Evolutionary conservation across 176 grass and related monocot genomes (phyloP).

Genomic region (Chloris gayana): DNA sequence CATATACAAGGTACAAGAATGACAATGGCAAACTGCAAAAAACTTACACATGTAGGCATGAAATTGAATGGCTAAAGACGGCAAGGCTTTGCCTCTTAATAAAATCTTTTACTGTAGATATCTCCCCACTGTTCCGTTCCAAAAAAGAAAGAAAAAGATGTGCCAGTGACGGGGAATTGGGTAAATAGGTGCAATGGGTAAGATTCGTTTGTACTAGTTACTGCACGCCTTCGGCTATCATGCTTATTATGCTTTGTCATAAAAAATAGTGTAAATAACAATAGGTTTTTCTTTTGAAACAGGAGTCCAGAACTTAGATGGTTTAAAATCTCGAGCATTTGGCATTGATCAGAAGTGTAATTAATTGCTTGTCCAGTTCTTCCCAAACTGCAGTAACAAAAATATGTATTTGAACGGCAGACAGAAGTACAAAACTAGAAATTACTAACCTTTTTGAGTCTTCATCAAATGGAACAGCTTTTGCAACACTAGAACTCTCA

Average conservation of each 20-base stretch:
- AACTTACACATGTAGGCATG: conserved; percentile 21
- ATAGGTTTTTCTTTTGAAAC: not conserved
- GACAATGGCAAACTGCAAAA: conserved; percentile 9
- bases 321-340: conserved; percentile 5
- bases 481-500: conserved; percentile 36
- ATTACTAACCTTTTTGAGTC: conserved; percentile 47
- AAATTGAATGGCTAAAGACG: not conserved
- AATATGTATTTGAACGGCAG: conserved; percentile 6
- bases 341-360: not conserved
- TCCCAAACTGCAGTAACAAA: conserved; percentile 8
- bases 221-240: not conserved
- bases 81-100: not conserved
- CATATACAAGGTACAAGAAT: not conserved
- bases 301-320: not conserved
- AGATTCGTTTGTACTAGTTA: not conserved
- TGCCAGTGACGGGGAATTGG: not conserved
- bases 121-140: not conserved
- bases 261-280: not conserved
- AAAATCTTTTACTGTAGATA: not conserved
- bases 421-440: conserved; percentile 21
- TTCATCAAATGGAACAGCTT: conserved; percentile 32
- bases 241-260: conserved; percentile 6
- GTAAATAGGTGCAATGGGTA: not conserved
- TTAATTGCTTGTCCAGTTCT: not conserved
- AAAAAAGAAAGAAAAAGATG: not conserved